Evolutionary conservation across 352 stramenopile species (phyloP).

Genomic region (Phytophthora multivora): DNA sequence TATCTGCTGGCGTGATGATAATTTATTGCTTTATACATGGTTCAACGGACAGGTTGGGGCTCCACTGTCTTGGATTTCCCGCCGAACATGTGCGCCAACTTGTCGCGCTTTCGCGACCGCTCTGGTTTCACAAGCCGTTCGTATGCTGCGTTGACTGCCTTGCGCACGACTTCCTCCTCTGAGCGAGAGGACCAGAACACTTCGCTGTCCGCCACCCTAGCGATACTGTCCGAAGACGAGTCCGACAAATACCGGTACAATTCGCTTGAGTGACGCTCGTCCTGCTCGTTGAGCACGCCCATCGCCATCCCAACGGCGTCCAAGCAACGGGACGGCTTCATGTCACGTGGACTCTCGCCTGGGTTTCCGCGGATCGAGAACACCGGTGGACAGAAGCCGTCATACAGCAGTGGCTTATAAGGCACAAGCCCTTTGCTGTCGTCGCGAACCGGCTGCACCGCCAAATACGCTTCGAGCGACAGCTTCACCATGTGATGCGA

Average conservation of each 20-base stretch:
- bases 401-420: conserved; percentile 40
- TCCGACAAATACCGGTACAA: background rate
- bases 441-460: conserved; percentile 28
- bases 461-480: conserved; percentile 38
- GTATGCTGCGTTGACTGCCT: conserved; percentile 22
- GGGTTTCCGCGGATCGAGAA: conserved; percentile 29
- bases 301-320: conserved; percentile 19
- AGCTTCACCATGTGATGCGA: conserved; percentile 35
- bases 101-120: conserved; percentile 15
- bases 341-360: conserved; percentile 13
- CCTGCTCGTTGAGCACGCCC: conserved; percentile 13
- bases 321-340: conserved; percentile 16
- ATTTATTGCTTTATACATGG: too few relatives aligned
- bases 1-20: too few relatives aligned
- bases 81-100: conserved; percentile 18
- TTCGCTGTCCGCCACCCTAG: conserved; percentile 1
- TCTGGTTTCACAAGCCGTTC: conserved; percentile 27
- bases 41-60: background rate
- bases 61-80: background rate
- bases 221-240: background rate
- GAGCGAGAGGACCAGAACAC: conserved; percentile 20
- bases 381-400: conserved; percentile 16
- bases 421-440: conserved; percentile 29
- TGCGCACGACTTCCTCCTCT: conserved; percentile 22
- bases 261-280: conserved; percentile 11